Base-by-base conservation (phyloP, 2,329 filamentous ascomycete species). In the Clarireedia sp. region DNA sequence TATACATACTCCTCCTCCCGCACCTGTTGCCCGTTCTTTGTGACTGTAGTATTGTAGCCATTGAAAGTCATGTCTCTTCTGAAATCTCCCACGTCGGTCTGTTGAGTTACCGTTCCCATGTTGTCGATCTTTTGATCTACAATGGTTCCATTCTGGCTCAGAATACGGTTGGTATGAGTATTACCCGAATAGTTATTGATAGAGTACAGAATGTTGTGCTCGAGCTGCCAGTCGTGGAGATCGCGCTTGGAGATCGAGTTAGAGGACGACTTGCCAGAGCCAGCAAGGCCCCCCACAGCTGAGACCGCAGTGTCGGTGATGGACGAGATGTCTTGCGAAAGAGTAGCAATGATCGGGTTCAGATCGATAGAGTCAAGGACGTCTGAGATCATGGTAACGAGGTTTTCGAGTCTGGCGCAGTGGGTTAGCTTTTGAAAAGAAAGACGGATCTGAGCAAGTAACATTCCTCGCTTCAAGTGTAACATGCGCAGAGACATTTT, bases 181-280 rank as follows among this genome's bases (percentile, higher is more conserved):
- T 77, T 73, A 17, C 79, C 79, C 14, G 71, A 71, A 66, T 81
- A 84, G 70, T 84, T 76, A 69, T 83, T 82, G 66, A 81, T 67
- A 26, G 77, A 79, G 69, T 80, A 83, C 36, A 85, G 74, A 57
- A 84, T 78, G 64, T 80, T 80, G 69, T 82, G 73, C 54, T 72
- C 70, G 43, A 82, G 68, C 47, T 79, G 75, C 68, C 75, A 78
- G 29, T 33, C 29, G 29, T 33, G 29, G 29, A 33, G 38, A 61
- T 62, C 21, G 70, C 60, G 48, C 62, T 52, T 4, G 55, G 19
- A 29, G 48, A 21, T 6, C 48, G 36, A 16, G 57, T 59, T 4
- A 49, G 56, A 9, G 68, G 33, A 2, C 48, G 63, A 3, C 29
- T 3, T 33, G 29, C 29, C 29, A 12, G 29, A 33, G 29, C 29